phyloP scores from a whole-genome alignment of 495 filamentous ascomycete genomes.

The Aspergillus saccharolyticus region DNA sequence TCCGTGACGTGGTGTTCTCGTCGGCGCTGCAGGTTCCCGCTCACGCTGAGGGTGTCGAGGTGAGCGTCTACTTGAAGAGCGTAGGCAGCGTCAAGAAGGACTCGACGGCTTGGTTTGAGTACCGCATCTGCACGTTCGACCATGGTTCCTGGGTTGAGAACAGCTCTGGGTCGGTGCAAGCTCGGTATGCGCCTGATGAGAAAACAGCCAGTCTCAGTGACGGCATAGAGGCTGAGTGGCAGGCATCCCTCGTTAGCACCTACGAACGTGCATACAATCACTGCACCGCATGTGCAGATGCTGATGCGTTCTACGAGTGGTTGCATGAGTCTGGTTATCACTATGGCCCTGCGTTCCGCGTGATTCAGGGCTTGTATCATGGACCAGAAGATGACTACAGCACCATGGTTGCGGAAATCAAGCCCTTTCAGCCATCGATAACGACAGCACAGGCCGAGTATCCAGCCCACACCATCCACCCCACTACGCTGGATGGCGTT shows the following conservation, averaged over 20 bases:
- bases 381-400: background rate
- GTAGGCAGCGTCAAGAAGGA: background rate
- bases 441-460: background rate
- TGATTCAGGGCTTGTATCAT: background rate
- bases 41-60: constrained; percentile 30
- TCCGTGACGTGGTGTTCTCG: constrained; percentile 28
- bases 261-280: background rate
- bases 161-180: constrained; percentile 23
- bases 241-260: background rate
- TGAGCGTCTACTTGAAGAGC: constrained; percentile 24
- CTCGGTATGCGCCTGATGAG: constrained; percentile 12
- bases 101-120: constrained; percentile 13
- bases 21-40: constrained; percentile 29
- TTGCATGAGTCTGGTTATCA: constrained; percentile 2
- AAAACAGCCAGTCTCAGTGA: background rate
- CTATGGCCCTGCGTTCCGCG: background rate
- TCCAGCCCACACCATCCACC: constrained; percentile 22
- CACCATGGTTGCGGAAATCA: background rate
- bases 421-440: background rate
- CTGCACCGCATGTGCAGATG: background rate
- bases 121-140: constrained; percentile 15
- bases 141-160: constrained; percentile 12
- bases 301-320: background rate
- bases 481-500: constrained; percentile 24
- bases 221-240: background rate